Percentiles rank a stretch among this genome's conserved stretches.
Conservation (phyloP, 2,329 filamentous ascomycete species). For the Penicillium sumatraense region DNA sequence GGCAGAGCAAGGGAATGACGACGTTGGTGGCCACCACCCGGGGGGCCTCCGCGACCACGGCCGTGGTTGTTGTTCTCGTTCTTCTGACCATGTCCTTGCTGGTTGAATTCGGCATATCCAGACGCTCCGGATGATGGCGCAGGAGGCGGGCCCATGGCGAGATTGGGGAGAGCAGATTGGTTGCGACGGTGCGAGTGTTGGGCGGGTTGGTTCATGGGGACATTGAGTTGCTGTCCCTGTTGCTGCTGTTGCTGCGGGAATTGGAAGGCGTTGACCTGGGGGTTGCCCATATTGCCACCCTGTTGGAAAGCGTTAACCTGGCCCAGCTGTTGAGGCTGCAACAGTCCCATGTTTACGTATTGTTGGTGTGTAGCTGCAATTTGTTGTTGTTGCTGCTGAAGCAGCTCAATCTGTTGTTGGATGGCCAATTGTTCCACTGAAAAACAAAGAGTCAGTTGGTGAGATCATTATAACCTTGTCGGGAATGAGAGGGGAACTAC, state of each 20-base stretch:
- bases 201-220: conserved; percentile 74
- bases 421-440: conserved; percentile 96
- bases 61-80: conserved; percentile 72
- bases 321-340: conserved; percentile 81
- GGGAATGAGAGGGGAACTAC: conserved; percentile 46
- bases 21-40: conserved; percentile 80
- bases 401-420: conserved; percentile 95
- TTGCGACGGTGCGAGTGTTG: conserved; percentile 95
- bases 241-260: conserved; percentile 79
- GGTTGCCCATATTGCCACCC: conserved; percentile 68
- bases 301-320: conserved; percentile 74
- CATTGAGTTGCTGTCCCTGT: conserved; percentile 63
- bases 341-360: conserved; percentile 96
- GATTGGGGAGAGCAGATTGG: conserved; percentile 92
- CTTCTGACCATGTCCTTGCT: conserved; percentile 69
- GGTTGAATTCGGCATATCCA: conserved; percentile 81
- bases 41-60: conserved; percentile 73
- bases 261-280: conserved; percentile 80
- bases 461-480: background rate
- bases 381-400: conserved; percentile 97
- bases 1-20: conserved; percentile 93
- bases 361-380: conserved; percentile 96
- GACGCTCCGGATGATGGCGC: conserved; percentile 88
- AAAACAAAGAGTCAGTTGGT: background rate
- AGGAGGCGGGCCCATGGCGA: conserved; percentile 87